Percentiles rank a stretch among this genome's conserved stretches.
phyloP scores from a whole-genome alignment of 306 rosid genomes.

The Arachis stenosperma region DNA sequence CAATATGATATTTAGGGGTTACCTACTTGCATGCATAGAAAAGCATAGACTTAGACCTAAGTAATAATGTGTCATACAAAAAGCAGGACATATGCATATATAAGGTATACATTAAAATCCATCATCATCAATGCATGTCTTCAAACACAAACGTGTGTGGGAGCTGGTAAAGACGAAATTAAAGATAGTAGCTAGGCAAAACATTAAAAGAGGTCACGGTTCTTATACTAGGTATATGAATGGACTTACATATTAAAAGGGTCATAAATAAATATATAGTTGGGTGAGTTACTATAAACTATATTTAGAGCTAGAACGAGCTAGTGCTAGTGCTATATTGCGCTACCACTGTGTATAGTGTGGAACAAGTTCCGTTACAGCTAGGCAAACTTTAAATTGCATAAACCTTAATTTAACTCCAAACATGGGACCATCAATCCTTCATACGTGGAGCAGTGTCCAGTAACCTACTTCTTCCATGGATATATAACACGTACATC shows the following conservation, averaged over 20 bases:
- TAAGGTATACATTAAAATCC: not conserved
- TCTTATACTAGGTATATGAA: not conserved
- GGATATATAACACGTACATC: not conserved
- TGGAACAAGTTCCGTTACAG: not conserved
- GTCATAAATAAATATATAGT: not conserved
- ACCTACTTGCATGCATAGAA: no score
- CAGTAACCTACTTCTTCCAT: not conserved
- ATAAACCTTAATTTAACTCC: constrained; percentile 15
- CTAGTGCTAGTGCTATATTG: not conserved
- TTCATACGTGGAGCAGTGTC: not conserved
- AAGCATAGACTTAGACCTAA: no score
- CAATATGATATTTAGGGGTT: no score
- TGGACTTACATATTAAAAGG: not conserved
- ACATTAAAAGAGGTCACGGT: constrained; percentile 18
- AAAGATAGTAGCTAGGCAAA: not conserved
- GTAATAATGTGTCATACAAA: no score
- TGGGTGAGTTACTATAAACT: constrained; percentile 6
- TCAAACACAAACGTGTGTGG: not conserved
- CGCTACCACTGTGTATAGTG: not conserved
- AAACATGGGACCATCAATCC: constrained; percentile 23
- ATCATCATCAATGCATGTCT: not conserved
- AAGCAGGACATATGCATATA: no score
- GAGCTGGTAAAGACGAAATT: not conserved
- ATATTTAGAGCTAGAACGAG: not conserved
- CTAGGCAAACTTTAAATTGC: constrained; percentile 11